phyloP scores from a whole-genome alignment of 495 filamentous ascomycete species.

The Lentithecium fluviatile region DNA sequence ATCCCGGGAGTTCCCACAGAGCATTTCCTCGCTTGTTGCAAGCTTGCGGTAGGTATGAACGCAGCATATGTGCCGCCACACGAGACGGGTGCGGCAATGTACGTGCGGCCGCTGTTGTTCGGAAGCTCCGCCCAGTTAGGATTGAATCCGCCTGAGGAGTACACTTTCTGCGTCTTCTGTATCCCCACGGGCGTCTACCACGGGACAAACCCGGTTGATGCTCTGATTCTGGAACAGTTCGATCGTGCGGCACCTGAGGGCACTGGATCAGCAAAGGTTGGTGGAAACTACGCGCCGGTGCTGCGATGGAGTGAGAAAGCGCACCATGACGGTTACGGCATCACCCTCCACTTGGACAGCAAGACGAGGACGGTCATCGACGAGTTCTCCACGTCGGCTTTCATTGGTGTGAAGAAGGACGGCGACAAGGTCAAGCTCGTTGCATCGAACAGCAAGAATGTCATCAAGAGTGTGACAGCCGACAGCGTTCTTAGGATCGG shows the following conservation, averaged over 20 bases:
- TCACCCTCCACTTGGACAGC: constrained; percentile 85
- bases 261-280: constrained; percentile 71
- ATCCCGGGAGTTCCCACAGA: constrained; percentile 72
- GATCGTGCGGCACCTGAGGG: constrained; percentile 73
- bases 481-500: constrained; percentile 69
- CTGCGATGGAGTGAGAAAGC: constrained; percentile 76
- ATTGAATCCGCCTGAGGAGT: constrained; percentile 79
- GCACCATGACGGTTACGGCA: constrained; percentile 68
- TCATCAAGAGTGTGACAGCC: constrained; percentile 80
- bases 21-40: constrained; percentile 70
- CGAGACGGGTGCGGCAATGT: constrained; percentile 81
- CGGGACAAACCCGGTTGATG: constrained; percentile 75
- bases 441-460: constrained; percentile 74
- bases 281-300: constrained; percentile 82
- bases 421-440: constrained; percentile 65
- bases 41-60: constrained; percentile 77
- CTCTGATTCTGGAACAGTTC: constrained; percentile 73
- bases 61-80: constrained; percentile 86
- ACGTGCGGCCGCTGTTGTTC: constrained; percentile 83
- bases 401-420: constrained; percentile 69
- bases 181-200: constrained; percentile 89
- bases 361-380: constrained; percentile 75
- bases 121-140: constrained; percentile 78
- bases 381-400: constrained; percentile 86
- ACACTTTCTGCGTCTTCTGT: constrained; percentile 81